Evolutionary conservation across 2,329 filamentous ascomycete species (phyloP), one percentile per base, ranked within the genome.

Genomic region (Calonectria pteridis): DNA sequence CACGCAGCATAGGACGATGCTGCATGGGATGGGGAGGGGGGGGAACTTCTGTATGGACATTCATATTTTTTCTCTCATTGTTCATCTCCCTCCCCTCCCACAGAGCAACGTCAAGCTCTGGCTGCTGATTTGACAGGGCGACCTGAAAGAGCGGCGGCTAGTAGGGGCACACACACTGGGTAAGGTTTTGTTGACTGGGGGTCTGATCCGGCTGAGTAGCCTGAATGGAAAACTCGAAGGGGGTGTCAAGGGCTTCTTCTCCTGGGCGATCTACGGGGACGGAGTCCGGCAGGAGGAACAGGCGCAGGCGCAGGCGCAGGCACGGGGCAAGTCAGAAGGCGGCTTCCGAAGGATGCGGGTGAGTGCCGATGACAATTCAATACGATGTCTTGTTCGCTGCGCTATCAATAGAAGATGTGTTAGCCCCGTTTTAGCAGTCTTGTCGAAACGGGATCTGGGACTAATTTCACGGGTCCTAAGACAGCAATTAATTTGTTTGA

Each of bases 111-210:
- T 7, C 28, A 16, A 29, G 51, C 35, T 23, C 55, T 18, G 55
- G 55, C 23, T 20, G 26, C 23, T 62, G 55, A 29, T 62, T 62
- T 62, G 55, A 37, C 33, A 62, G 55, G 35, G 13, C 33, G 16
- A 26, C 14, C n/a, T 62, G 55, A 37, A 62, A 40, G n/a, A 40
- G 55, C 55, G 55, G 55, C 55, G 55, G 55, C 55, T 40, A 62
- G 43, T 23, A 46, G 43, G 43, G 26, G 55, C 33, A n/a, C 35
- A 62, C 33, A n/a, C 35, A 62, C 55, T 62, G 55, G 55, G 55
- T 62, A 62, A 62, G 55, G 55, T 40, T 62, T 62, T 28, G 33
- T 7, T 35, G 55, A 40, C 23, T 40, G 35, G 33, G 29, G 51
- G 29, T 37, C 33, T 26, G 55, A 40, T 40, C 33, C 55, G 55